A percentile compares a stretch with the other conserved stretches of the same genome.
Evolutionary conservation across 305 asterid genomes (phyloP).

Genomic region (Solanum hybrid): DNA sequence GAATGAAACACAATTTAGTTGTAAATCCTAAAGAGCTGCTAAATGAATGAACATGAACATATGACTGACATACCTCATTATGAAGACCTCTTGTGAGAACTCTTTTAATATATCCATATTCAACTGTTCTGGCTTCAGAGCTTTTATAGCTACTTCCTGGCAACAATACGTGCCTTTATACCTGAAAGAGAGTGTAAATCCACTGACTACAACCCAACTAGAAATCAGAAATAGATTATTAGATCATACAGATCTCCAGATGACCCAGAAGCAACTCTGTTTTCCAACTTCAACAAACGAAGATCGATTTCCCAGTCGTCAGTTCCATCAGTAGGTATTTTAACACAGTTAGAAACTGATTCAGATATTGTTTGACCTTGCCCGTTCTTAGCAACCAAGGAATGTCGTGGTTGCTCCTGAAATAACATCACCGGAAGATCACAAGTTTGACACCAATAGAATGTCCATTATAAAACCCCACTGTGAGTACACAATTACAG

Average conservation of each 20-base stretch:
- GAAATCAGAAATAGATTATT: not conserved
- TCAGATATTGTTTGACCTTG: conserved; percentile 2
- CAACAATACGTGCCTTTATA: not conserved
- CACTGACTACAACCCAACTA: conserved; percentile 6
- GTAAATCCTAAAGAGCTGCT: not conserved
- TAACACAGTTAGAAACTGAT: conserved; percentile 30
- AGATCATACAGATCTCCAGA: conserved; percentile 78
- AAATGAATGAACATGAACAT: not conserved
- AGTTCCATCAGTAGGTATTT: conserved; percentile 79
- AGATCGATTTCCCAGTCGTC: conserved; percentile 96
- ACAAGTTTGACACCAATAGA: not conserved
- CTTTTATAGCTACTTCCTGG: not conserved
- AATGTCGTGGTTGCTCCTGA: conserved; percentile 21
- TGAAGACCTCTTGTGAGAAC: conserved; percentile 88
- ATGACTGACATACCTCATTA: conserved; percentile 65
- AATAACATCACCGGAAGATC: not conserved
- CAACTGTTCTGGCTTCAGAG: not conserved
- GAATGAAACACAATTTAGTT: not conserved
- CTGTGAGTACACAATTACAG: not conserved
- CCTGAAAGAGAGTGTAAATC: not conserved
- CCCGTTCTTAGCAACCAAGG: not conserved
- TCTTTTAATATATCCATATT: conserved; percentile 61
- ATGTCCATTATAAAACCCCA: not conserved
- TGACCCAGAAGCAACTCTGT: conserved; percentile 81
- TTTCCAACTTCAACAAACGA: conserved; percentile 51